Percentiles rank a stretch among this genome's conserved stretches.
Evolutionary conservation across 1,284 basidiomycete genomes (phyloP).

Genomic region (Ustilago sp.): DNA sequence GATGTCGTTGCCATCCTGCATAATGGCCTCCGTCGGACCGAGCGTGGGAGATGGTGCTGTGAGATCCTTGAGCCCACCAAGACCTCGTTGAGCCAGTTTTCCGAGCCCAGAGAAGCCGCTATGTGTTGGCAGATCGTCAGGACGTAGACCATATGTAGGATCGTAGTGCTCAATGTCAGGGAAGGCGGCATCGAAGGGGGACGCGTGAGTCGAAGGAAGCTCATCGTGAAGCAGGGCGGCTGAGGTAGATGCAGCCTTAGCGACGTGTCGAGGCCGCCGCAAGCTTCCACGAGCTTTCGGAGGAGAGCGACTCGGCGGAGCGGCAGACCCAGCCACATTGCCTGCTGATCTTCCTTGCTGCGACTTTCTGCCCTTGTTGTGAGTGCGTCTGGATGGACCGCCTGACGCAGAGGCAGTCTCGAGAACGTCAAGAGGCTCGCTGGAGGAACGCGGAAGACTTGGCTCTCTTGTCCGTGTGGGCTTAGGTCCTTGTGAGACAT

Average conservation of each 20-base stretch:
- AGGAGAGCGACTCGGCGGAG: constrained; percentile 28
- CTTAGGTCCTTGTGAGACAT: background rate
- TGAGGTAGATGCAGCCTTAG: constrained; percentile 43
- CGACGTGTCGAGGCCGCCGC: constrained; percentile 29
- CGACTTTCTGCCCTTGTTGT: constrained; percentile 20
- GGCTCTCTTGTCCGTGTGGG: constrained; percentile 15
- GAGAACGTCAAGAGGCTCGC: constrained; percentile 30
- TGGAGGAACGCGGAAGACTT: constrained; percentile 30
- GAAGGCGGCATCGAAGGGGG: constrained; percentile 45
- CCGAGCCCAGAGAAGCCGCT: constrained; percentile 79
- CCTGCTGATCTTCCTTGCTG: constrained; percentile 10
- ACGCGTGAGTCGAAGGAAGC: constrained; percentile 19
- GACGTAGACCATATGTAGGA: constrained; percentile 94
- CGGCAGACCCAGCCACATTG: constrained; percentile 20
- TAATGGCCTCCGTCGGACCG: background rate
- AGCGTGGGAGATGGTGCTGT: constrained; percentile 21
- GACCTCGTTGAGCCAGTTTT: constrained; percentile 41
- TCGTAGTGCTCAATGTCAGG: constrained; percentile 84
- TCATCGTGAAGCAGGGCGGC: constrained; percentile 38
- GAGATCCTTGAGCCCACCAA: constrained; percentile 48
- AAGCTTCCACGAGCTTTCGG: constrained; percentile 19
- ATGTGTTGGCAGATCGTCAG: constrained; percentile 73
- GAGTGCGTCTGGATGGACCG: constrained; percentile 22
- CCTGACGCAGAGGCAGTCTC: constrained; percentile 39
- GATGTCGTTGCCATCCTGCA: constrained; percentile 9